These are phyloP conservation scores for Ceratocystis alfenasii DNA, from an alignment of 2,329 filamentous ascomycete genomes.

Conservation along the genomic window DNA sequence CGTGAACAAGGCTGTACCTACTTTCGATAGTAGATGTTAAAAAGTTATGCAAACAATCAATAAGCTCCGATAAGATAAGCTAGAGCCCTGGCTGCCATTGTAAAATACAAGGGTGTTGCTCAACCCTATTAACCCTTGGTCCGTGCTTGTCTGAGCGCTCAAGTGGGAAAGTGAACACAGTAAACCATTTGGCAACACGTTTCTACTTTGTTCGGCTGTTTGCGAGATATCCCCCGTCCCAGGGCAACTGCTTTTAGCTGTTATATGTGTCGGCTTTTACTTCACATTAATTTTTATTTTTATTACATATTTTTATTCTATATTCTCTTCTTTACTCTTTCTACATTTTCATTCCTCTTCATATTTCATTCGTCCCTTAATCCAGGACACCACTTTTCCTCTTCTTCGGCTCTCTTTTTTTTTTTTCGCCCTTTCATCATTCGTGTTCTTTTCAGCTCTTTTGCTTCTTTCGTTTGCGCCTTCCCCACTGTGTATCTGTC, in stretches of 20 bases:
- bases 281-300: neutral
- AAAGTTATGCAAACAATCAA: neutral
- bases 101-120: neutral
- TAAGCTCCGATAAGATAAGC: slow-evolving; percentile 9
- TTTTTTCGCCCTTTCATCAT: neutral
- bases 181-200: slow-evolving; percentile 16
- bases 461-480: neutral
- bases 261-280: neutral
- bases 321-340: neutral
- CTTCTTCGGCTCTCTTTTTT: neutral
- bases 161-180: slow-evolving; percentile 17
- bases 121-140: neutral
- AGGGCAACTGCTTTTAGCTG: neutral
- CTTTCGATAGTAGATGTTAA: neutral
- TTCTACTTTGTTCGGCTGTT: slow-evolving; percentile 2
- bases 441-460: slow-evolving; percentile 5
- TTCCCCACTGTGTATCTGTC: slow-evolving; percentile 8
- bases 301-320: neutral
- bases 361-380: too few species aligned
- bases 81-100: neutral
- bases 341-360: neutral
- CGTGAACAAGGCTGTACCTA: neutral
- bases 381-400: slow-evolving; percentile 5
- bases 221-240: neutral
- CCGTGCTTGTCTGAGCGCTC: neutral